Percentiles rank a stretch among this genome's conserved stretches.
Evolutionary conservation across 1,284 basidiomycete genomes (phyloP).

Genomic region (Boletellus deceptivus): DNA sequence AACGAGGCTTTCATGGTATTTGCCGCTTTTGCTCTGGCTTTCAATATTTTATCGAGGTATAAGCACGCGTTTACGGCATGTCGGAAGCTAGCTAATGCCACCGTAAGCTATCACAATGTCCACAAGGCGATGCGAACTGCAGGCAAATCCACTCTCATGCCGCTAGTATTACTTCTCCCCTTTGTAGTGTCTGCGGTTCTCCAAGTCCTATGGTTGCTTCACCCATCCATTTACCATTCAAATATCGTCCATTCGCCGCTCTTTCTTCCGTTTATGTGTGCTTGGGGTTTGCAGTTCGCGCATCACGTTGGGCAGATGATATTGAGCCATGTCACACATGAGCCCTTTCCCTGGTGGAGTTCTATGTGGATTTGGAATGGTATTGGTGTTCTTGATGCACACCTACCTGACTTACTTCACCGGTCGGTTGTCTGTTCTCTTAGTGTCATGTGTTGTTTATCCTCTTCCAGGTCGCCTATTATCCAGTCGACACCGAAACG

Average conservation of each 20-base stretch:
- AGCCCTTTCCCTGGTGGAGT: constrained; percentile 86
- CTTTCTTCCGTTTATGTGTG: constrained; percentile 84
- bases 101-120: constrained; percentile 72
- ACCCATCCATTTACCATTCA: constrained; percentile 55
- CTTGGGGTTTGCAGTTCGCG: constrained; percentile 87
- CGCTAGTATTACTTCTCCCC: constrained; percentile 77
- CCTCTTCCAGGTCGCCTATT: constrained; percentile 51
- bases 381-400: constrained; percentile 81
- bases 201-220: constrained; percentile 80
- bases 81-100: constrained; percentile 8
- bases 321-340: constrained; percentile 87
- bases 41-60: constrained; percentile 80
- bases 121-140: constrained; percentile 45
- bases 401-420: constrained; percentile 65
- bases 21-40: constrained; percentile 68
- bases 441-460: not conserved
- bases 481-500: constrained; percentile 63
- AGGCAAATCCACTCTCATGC: constrained; percentile 46
- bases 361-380: constrained; percentile 82
- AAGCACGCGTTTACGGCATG: not conserved
- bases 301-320: constrained; percentile 92
- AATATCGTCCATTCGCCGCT: constrained; percentile 61
- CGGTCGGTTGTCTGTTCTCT: constrained; percentile 41
- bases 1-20: constrained; percentile 91
- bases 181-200: constrained; percentile 70